phyloP scores from a whole-genome alignment of 805 yeast species.

The Candida ortonii region DNA sequence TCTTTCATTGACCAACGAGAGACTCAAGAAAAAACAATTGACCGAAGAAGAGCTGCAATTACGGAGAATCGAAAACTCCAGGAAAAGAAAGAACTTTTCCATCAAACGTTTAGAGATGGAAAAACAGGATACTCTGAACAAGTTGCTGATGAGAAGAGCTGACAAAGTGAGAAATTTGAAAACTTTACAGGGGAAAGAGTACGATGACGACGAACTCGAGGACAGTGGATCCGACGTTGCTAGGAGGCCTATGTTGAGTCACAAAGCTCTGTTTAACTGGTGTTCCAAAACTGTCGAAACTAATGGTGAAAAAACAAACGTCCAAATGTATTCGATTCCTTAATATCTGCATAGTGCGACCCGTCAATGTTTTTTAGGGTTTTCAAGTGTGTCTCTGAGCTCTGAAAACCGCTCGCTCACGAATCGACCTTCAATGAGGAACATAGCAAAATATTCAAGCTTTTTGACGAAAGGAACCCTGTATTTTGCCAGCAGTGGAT shows the following conservation, averaged over 20 bases:
- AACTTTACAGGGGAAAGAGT: constrained; percentile 28
- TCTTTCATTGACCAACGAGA: constrained; percentile 38
- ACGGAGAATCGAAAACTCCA: constrained; percentile 81
- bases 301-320: constrained; percentile 15
- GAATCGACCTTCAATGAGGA: constrained; percentile 61
- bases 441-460: constrained; percentile 51
- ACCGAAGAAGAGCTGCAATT: constrained; percentile 83
- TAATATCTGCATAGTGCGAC: background rate
- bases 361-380: constrained; percentile 13
- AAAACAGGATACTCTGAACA: constrained; percentile 86
- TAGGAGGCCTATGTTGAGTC: constrained; percentile 42
- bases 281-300: constrained; percentile 26
- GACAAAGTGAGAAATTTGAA: constrained; percentile 52
- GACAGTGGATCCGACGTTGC: constrained; percentile 11
- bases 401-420: constrained; percentile 44
- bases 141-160: constrained; percentile 80
- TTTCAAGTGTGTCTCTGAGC: constrained; percentile 12
- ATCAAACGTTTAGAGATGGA: constrained; percentile 87
- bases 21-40: constrained; percentile 50
- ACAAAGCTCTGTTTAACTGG: constrained; percentile 46
- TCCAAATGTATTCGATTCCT: constrained; percentile 20
- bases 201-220: constrained; percentile 26
- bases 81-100: constrained; percentile 81
- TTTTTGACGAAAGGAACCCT: constrained; percentile 54
- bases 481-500: constrained; percentile 52